Evolutionary conservation across 371 early-diverging fungal species (phyloP).

Genomic region (Saksenaea vasiformis): DNA sequence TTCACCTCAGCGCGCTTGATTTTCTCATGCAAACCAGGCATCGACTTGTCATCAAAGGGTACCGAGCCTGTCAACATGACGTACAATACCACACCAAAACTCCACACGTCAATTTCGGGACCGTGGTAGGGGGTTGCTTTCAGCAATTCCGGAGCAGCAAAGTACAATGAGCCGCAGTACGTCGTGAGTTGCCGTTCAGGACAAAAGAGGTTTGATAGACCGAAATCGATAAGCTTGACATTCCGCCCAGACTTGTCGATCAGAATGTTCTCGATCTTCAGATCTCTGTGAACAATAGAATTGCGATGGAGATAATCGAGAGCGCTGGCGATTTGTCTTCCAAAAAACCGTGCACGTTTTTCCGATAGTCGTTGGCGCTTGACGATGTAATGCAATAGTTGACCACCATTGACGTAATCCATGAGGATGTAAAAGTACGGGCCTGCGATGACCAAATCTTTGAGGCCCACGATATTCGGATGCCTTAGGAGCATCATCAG

Average conservation of each 20-base stretch:
- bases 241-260: slow-evolving; percentile 81
- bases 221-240: slow-evolving; percentile 95
- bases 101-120: slow-evolving; percentile 96
- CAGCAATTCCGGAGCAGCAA: slow-evolving; percentile 95
- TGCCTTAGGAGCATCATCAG: slow-evolving; percentile 91
- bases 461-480: slow-evolving; percentile 78
- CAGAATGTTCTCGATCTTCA: slow-evolving; percentile 95
- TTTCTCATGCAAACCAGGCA: slow-evolving; percentile 87
- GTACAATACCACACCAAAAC: slow-evolving; percentile 92
- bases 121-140: slow-evolving; percentile 85
- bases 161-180: slow-evolving; percentile 95
- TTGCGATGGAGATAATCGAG: slow-evolving; percentile 91
- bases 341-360: slow-evolving; percentile 82
- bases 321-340: slow-evolving; percentile 91
- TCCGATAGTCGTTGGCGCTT: slow-evolving; percentile 87
- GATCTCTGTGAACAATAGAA: slow-evolving; percentile 94
- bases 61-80: slow-evolving; percentile 93
- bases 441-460: slow-evolving; percentile 78
- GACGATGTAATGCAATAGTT: slow-evolving; percentile 87
- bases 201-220: slow-evolving; percentile 92
- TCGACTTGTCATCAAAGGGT: slow-evolving; percentile 94
- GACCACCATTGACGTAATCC: slow-evolving; percentile 89
- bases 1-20: slow-evolving; percentile 81
- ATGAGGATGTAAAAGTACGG: slow-evolving; percentile 88
- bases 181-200: slow-evolving; percentile 78